These are phyloP conservation scores for Podospora pseudocomata DNA, from an alignment of 495 filamentous ascomycete species.

Conservation along the genomic window DNA sequence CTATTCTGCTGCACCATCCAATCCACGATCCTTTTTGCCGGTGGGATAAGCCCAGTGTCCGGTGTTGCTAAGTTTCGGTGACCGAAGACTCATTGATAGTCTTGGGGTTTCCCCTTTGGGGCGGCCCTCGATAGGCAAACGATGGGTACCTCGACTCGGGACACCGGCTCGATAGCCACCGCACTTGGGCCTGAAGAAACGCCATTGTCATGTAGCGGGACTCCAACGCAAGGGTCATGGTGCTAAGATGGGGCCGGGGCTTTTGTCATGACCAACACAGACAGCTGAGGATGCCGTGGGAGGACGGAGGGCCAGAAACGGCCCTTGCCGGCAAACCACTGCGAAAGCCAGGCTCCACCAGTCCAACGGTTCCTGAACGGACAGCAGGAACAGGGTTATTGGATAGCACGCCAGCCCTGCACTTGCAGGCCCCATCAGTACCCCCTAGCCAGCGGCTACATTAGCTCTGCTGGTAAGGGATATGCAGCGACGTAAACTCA, in stretches of 20 bases:
- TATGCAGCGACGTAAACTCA: constrained; percentile 19
- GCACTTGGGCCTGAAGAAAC: constrained; percentile 53
- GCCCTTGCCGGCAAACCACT: background rate
- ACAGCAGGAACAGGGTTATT: constrained; percentile 16
- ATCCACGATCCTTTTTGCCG: constrained; percentile 34
- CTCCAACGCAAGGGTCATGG: constrained; percentile 24
- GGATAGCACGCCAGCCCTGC: constrained; percentile 12
- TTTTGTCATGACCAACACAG: constrained; percentile 7
- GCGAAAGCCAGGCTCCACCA: no score
- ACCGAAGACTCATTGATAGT: constrained; percentile 43
- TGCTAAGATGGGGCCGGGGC: constrained; percentile 13
- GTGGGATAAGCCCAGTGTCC: constrained; percentile 31
- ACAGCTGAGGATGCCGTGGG: constrained; percentile 1
- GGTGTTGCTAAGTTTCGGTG: constrained; percentile 36
- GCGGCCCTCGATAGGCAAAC: constrained; percentile 24
- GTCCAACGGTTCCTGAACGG: constrained; percentile 9
- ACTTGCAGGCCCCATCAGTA: background rate
- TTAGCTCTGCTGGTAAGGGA: constrained; percentile 16
- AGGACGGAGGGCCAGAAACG: constrained; percentile 10
- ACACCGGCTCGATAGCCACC: constrained; percentile 35
- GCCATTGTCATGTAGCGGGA: constrained; percentile 26
- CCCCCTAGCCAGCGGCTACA: constrained; percentile 5
- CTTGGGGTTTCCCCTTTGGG: constrained; percentile 38
- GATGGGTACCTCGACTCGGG: constrained; percentile 43
- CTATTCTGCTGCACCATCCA: constrained; percentile 11